These are phyloP conservation scores for Tolypocladium capitatum DNA, from an alignment of 2,329 filamentous ascomycete species.

Conservation along the genomic window DNA sequence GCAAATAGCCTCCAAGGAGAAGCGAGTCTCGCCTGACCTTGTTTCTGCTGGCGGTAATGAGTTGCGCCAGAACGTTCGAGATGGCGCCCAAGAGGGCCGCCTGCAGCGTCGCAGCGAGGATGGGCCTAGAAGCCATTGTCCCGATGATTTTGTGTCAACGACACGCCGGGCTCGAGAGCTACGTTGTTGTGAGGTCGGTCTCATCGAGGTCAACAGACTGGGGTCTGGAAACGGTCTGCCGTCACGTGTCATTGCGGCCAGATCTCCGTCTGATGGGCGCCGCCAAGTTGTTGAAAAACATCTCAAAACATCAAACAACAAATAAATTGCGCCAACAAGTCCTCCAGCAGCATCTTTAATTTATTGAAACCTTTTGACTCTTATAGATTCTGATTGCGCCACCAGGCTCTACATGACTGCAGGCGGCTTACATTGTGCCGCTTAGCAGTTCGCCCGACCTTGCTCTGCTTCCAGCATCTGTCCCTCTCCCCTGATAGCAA, in stretches of 20 bases:
- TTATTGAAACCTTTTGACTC: background rate
- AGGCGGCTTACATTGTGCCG: background rate
- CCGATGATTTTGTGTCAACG: background rate
- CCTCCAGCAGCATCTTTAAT: background rate
- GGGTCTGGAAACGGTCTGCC: background rate
- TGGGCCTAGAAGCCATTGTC: conserved; percentile 27
- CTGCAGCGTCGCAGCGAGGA: conserved; percentile 50
- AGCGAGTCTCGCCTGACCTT: conserved; percentile 34
- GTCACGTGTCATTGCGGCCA: background rate
- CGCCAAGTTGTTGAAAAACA: background rate
- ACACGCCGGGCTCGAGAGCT: background rate
- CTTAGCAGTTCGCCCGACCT: background rate
- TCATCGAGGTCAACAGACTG: background rate
- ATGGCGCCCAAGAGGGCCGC: conserved; percentile 49
- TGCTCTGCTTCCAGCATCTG: background rate
- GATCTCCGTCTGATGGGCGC: background rate
- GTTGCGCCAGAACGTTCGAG: conserved; percentile 63
- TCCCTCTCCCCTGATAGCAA: background rate
- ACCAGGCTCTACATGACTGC: background rate
- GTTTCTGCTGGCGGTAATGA: conserved; percentile 47
- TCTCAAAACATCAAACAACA: background rate
- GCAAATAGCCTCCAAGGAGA: background rate
- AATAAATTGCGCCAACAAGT: no score
- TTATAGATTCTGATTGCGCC: background rate
- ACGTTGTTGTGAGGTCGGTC: background rate